phyloP scores from a whole-genome alignment of 305 asterid genomes.

The Fraxinus greggii region DNA sequence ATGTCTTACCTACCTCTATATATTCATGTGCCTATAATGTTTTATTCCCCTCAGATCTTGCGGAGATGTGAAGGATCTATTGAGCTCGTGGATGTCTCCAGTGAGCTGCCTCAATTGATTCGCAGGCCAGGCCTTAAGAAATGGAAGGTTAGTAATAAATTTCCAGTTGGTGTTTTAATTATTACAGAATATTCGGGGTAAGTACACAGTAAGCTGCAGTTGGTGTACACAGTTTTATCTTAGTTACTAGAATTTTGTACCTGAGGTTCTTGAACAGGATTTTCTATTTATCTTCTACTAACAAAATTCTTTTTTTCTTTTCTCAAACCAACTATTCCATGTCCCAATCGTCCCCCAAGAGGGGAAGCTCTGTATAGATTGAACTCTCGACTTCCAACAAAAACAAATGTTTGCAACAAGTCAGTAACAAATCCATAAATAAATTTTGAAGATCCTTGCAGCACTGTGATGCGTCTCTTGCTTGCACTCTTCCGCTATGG shows the following conservation, averaged over 20 bases:
- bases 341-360: not conserved
- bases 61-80: slow-evolving; percentile 76
- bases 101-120: slow-evolving; percentile 79
- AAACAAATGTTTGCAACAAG: not conserved
- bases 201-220: not conserved
- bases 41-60: slow-evolving; percentile 50
- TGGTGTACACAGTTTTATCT: not conserved
- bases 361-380: not conserved
- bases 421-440: not conserved
- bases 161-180: slow-evolving; percentile 8
- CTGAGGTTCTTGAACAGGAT: not conserved
- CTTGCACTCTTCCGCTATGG: not conserved
- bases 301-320: not conserved
- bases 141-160: slow-evolving; percentile 66
- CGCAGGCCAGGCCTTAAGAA: slow-evolving; percentile 87
- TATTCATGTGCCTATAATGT: slow-evolving; percentile 21
- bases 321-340: not conserved
- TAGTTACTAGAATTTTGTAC: not conserved
- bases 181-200: slow-evolving; percentile 6
- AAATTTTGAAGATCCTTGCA: not conserved
- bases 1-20: slow-evolving; percentile 14
- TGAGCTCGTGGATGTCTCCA: slow-evolving; percentile 81
- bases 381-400: not conserved
- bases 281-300: not conserved
- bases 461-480: not conserved